Evolutionary conservation across 2,329 filamentous ascomycete species (phyloP).

Genomic region (Blastomyces emzantsi): DNA sequence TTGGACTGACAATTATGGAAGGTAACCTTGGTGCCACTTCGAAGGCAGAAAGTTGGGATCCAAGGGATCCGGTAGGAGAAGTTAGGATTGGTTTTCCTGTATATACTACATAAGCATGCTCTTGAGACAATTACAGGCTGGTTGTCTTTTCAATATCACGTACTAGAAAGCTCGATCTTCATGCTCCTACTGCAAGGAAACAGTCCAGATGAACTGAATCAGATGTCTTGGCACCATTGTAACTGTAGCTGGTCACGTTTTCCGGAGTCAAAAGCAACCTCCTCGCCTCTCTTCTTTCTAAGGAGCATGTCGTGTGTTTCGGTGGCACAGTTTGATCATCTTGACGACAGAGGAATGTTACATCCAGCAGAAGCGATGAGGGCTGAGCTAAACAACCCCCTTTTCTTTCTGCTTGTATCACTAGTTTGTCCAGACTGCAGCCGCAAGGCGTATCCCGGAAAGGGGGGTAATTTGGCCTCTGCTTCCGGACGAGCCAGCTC

Average conservation of each 20-base stretch:
- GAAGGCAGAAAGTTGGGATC: not conserved
- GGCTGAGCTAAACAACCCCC: not conserved
- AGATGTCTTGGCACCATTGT: conserved; percentile 1
- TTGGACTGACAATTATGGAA: not conserved
- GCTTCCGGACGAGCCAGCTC: not conserved
- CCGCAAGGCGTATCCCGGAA: not conserved
- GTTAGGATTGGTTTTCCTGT: not conserved
- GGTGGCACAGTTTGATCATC: not conserved
- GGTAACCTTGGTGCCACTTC: not conserved
- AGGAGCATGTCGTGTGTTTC: not conserved
- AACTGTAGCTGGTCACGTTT: conserved; percentile 2
- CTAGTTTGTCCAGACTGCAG: not conserved
- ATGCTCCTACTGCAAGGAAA: not conserved
- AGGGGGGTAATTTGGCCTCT: too few relatives aligned
- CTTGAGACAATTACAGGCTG: not conserved
- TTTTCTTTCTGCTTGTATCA: not conserved
- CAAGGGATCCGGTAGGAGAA: not conserved
- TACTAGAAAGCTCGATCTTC: not conserved
- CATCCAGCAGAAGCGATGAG: conserved; percentile 1
- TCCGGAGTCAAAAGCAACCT: not conserved
- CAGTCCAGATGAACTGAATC: not conserved
- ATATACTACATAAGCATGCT: not conserved
- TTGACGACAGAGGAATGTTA: conserved; percentile 2
- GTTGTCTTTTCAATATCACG: not conserved
- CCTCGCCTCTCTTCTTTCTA: not conserved